These are phyloP conservation scores for Nepenthes mirabilis DNA, from an alignment of 148 eudicot genomes.

Conservation along the genomic window DNA sequence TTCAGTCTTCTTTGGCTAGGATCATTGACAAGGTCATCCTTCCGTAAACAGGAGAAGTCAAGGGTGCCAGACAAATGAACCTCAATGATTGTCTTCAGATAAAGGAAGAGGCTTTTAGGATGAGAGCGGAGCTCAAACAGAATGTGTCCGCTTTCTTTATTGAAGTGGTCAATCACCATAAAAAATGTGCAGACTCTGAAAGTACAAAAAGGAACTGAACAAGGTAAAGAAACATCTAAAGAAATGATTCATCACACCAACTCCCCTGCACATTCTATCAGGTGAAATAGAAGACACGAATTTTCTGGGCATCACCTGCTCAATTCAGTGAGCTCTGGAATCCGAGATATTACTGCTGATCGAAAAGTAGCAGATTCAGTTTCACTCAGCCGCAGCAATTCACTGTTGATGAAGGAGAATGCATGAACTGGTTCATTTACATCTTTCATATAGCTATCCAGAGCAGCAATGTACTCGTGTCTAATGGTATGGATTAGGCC, in stretches of 20 bases:
- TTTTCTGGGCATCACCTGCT: constrained; percentile 42
- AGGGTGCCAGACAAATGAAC: constrained; percentile 67
- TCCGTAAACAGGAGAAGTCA: constrained; percentile 31
- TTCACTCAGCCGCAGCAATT: constrained; percentile 28
- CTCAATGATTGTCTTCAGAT: constrained; percentile 81
- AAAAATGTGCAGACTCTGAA: constrained; percentile 68
- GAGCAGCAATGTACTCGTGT: constrained; percentile 54
- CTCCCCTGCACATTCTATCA: background rate
- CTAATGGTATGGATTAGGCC: constrained; percentile 65
- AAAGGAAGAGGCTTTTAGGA: constrained; percentile 78
- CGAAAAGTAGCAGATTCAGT: constrained; percentile 38
- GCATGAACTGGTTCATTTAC: constrained; percentile 69
- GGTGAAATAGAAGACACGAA: background rate
- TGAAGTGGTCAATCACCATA: constrained; percentile 48
- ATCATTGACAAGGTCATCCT: constrained; percentile 20
- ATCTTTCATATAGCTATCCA: constrained; percentile 85
- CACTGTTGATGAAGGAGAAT: constrained; percentile 55
- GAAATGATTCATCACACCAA: constrained; percentile 1
- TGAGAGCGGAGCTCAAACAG: constrained; percentile 49
- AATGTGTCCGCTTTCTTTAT: constrained; percentile 33
- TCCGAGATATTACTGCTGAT: constrained; percentile 56
- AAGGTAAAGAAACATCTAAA: background rate
- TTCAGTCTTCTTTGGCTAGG: constrained; percentile 26
- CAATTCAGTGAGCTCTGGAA: constrained; percentile 50
- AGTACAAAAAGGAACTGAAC: constrained; percentile 2